Conservation (phyloP, 805 yeast genomes). For the Maudiozyma bulderi region DNA sequence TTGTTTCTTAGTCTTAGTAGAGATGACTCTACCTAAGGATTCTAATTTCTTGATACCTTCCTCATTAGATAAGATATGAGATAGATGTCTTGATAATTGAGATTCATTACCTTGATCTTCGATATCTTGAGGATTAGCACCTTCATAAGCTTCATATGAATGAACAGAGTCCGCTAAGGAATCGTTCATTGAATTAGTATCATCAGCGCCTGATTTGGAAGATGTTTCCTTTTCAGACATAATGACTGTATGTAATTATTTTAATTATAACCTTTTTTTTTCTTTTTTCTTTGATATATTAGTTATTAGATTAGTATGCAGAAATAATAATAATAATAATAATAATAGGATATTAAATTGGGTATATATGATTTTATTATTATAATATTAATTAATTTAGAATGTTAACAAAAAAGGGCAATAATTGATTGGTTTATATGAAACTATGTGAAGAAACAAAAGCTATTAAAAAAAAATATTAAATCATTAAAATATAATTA, state of each 20-base stretch:
- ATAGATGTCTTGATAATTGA: slow-evolving; percentile 14
- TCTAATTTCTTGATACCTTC: slow-evolving; percentile 34
- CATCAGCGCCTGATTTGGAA: slow-evolving; percentile 2
- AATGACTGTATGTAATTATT: not conserved
- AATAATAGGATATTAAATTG: no score
- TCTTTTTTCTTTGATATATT: not conserved
- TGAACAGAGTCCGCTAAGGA: slow-evolving; percentile 2
- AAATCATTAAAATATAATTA: no score
- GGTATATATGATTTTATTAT: no score
- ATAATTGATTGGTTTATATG: no score
- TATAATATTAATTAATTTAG: no score
- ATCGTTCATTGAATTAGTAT: slow-evolving; percentile 1
- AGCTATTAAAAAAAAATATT: no score
- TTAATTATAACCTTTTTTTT: not conserved
- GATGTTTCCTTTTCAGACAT: slow-evolving; percentile 1
- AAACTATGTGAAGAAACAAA: no score
- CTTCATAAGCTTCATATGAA: not conserved
- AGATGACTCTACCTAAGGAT: slow-evolving; percentile 41
- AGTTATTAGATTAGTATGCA: not conserved
- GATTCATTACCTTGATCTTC: slow-evolving; percentile 1
- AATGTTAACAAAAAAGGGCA: no score
- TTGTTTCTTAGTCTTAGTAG: slow-evolving; percentile 40
- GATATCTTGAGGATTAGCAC: not conserved
- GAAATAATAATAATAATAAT: no score
- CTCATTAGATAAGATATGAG: slow-evolving; percentile 27